A percentile compares a stretch with the other conserved stretches of the same genome.
Evolutionary conservation across 2,329 filamentous ascomycete species (phyloP).

Genomic region (Fusarium caatingaense): DNA sequence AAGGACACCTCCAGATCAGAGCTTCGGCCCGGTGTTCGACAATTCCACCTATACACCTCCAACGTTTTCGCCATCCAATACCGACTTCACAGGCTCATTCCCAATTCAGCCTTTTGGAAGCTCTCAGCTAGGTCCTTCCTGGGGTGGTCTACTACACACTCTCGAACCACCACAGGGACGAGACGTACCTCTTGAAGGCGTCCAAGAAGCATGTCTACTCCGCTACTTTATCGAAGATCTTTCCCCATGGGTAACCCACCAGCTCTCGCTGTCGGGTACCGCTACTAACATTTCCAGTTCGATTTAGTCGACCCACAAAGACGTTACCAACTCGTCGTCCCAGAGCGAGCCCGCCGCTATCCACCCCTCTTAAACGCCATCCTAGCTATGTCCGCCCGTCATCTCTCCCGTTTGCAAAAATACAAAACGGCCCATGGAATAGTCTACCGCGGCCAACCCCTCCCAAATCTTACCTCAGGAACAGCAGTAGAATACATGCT

Average conservation of each 20-base stretch:
- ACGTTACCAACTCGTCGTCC: constrained; percentile 25
- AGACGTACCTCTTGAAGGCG: not conserved
- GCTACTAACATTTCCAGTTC: not conserved
- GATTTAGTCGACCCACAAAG: constrained; percentile 32
- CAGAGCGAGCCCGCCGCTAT: constrained; percentile 30
- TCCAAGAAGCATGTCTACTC: constrained; percentile 38
- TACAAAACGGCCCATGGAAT: constrained; percentile 23
- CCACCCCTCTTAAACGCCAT: constrained; percentile 34
- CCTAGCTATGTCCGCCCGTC: constrained; percentile 27
- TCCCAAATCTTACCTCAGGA: constrained; percentile 6
- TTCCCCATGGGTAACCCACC: constrained; percentile 21
- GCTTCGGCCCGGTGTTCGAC: rapidly evolving
- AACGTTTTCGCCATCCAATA: not conserved
- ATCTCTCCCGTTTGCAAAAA: constrained; percentile 18
- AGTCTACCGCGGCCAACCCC: constrained; percentile 23
- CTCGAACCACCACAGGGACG: constrained; percentile 10
- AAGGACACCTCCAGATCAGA: rapidly evolving
- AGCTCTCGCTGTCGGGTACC: rapidly evolving
- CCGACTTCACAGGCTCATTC: not conserved
- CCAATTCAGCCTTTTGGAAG: not conserved
- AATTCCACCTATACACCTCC: not conserved
- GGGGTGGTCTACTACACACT: constrained; percentile 5
- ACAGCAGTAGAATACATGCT: constrained; percentile 42
- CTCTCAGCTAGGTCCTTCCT: constrained; percentile 24
- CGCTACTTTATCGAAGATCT: constrained; percentile 39